A percentile compares a stretch with the other conserved stretches of the same genome.
Evolutionary conservation across 1,284 basidiomycete genomes (phyloP).

Genomic region (Leccinum pachyderme): DNA sequence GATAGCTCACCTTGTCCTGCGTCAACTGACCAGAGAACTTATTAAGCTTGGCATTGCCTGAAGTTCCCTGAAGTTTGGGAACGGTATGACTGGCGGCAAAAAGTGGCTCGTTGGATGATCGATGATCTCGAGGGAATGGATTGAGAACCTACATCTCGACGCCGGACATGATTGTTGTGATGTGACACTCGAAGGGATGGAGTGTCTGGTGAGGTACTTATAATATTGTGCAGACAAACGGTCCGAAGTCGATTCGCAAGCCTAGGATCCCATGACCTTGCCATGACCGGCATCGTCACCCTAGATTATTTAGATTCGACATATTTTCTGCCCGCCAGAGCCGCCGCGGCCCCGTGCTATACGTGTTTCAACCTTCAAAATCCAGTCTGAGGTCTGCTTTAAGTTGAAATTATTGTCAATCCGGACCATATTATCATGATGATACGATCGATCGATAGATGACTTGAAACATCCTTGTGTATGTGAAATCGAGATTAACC

Average conservation of each 20-base stretch:
- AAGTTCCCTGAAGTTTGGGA: conserved; percentile 31
- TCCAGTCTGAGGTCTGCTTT: neutral
- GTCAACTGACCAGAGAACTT: conserved; percentile 68
- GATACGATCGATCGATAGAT: neutral
- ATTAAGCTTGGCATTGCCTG: conserved; percentile 55
- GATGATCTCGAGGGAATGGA: neutral
- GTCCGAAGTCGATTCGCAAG: conserved; percentile 6
- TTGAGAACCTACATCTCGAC: conserved; percentile 55
- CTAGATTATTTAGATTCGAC: conserved; percentile 1
- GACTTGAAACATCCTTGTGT: neutral
- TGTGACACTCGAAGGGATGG: neutral
- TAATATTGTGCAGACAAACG: conserved; percentile 3
- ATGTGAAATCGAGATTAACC: neutral
- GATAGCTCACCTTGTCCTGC: conserved; percentile 63
- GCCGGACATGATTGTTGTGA: conserved; percentile 40
- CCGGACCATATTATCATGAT: too few species aligned
- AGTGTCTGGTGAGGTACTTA: conserved; percentile 18
- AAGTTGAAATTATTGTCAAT: neutral
- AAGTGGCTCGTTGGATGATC: neutral
- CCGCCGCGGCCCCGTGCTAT: conserved; percentile 17
- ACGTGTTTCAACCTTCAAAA: neutral
- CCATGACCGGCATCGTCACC: conserved; percentile 21
- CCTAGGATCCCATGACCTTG: too few species aligned
- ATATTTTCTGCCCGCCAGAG: conserved; percentile 5
- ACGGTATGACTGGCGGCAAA: conserved; percentile 40